Evolutionary conservation across 192 early-diverging fungal species (phyloP), one percentile per base, ranked within the genome.

Genomic region (Gryganskiella cystojenkinii): DNA sequence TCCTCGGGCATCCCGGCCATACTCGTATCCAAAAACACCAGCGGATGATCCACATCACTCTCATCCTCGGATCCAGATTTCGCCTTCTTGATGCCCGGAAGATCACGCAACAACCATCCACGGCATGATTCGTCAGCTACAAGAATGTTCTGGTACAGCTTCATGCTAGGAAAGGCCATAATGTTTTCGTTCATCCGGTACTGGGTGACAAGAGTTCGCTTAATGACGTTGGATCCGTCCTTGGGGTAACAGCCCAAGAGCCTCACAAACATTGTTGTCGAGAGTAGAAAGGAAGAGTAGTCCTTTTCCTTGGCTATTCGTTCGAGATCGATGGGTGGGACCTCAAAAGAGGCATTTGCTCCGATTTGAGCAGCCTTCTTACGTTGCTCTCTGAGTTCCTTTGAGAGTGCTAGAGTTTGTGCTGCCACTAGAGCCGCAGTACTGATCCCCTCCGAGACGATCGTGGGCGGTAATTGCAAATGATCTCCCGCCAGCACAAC

Each of bases 401-500:
- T 70, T 19, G 74, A 57, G 10, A 56, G 19, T 30, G 75, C 27
- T 28, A 72, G 42, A 0, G 67, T 50, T 53, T 78, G 59, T 33
- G 74, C 66, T 0, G 74, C 60, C 61, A 59, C 5, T 2, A 64
- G 9, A 3, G 73, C 35, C 14, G 63, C 28, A 0, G 60, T 61
- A n/a, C 64, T 65, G 42, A 63, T 69, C n/a, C 74, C 74, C 30
- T 78, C 74, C 20, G 87, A 89, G 61, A 93, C 91, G 58, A 95
- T 84, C 0, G 95, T 98, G 7, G 96, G 96, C 33, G 94, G 93
- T 51, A 97, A 71, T 70, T 97, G 95, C 53, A 92, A 82, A 81
- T 94, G 93, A 73, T 97, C 96, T 11, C 96, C 96, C 6, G 96
- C 96, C 19, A 98, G 72, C 22, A 98, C 85, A 4, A 92, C 84